Evolutionary conservation across 257 asterid genomes (phyloP), one percentile per base, ranked within the genome.

Genomic region (Lantana camara): DNA sequence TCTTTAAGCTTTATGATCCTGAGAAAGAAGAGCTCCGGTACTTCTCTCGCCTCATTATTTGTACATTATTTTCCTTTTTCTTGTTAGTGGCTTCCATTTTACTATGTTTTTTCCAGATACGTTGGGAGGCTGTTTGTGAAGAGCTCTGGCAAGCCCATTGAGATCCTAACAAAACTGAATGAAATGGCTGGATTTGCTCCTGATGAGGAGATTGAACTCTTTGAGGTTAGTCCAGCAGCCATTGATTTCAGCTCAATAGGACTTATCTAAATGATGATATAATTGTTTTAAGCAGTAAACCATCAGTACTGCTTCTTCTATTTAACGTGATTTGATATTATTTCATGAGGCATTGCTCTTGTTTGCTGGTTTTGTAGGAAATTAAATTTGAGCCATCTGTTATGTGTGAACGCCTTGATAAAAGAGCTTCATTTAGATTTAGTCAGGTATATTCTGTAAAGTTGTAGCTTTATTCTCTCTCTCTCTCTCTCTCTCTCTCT

Each of bases 321-420:
- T n/a, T 38, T 48, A 64, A 32, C 47, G 49, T 41, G 63, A 57
- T 45, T 44, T 40, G 46, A 29, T 59, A 56, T 55, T 72, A 32
- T 48, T 20, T 4, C 51, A 4, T 34, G 35, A 49, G 57, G 51
- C 41, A 57, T 19, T 44, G 21, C 40, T 59, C 7, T 42, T 71
- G 60, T 50, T 45, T 74, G 45, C 58, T 55, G 24, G 46, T 60
- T 66, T 13, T 68, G 40, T 82, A 94, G 97, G 99, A 94, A 78
- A 86, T 94, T 52, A 94, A 88, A 73, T 94, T 84, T 75, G 99
- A 90, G 82, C 98, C 98, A 23, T 56, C 83, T 70, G 95, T 94
- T 69, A 94, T 94, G 99, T 94, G 99, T 63, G 99, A 88, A 60
- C 94, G 93, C 47, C 95, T 94, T 66, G 96, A 90, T 70, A 84